Evolutionary conservation across 1,284 basidiomycete genomes (phyloP).

Genomic region (Schizophyllum amplum): DNA sequence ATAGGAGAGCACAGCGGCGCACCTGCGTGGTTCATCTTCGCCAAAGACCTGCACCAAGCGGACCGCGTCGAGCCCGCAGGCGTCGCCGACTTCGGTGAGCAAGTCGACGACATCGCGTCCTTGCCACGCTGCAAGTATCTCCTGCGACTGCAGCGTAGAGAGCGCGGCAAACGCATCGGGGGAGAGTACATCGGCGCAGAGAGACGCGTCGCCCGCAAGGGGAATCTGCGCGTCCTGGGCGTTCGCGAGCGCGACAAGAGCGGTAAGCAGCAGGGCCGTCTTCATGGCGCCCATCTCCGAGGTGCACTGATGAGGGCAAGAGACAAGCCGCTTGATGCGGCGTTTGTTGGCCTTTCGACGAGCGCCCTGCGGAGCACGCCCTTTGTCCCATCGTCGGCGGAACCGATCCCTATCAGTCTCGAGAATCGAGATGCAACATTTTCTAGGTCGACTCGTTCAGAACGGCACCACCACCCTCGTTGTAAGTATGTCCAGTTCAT

Average conservation of each 20-base stretch:
- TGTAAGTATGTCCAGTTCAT: too few relatives aligned
- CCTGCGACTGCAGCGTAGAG: neutral
- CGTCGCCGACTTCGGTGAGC: neutral
- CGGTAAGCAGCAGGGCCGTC: neutral
- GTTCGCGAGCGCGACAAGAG: neutral
- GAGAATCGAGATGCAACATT: too few relatives aligned
- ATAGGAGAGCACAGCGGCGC: neutral
- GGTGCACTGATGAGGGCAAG: neutral
- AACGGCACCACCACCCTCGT: too few relatives aligned
- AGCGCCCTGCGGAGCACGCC: too few relatives aligned
- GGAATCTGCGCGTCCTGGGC: neutral
- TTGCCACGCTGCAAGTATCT: neutral
- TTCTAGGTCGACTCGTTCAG: too few relatives aligned
- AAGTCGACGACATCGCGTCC: neutral
- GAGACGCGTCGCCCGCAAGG: too few relatives aligned
- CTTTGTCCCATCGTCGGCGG: too few relatives aligned
- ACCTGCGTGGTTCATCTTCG: neutral
- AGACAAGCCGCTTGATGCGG: too few relatives aligned
- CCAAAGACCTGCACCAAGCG: neutral
- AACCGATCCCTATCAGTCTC: too few relatives aligned
- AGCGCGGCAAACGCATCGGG: neutral
- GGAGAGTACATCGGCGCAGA: too few relatives aligned
- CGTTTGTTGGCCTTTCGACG: too few relatives aligned
- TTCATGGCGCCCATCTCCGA: neutral
- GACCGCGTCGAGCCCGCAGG: neutral